phyloP scores from a whole-genome alignment of 768 basidiomycete genomes.

The Cytidiella melzeri region DNA sequence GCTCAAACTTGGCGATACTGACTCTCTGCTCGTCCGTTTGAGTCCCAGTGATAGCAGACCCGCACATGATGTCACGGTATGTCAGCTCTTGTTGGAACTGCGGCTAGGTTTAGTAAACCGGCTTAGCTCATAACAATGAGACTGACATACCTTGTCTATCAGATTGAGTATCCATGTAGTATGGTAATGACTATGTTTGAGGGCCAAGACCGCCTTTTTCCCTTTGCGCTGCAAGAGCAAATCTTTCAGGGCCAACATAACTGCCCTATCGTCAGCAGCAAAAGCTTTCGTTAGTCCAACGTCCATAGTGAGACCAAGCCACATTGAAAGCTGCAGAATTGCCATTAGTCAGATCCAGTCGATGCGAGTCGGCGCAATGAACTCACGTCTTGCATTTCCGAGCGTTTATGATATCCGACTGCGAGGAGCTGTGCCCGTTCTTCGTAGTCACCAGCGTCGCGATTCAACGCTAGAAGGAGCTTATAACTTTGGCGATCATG shows the following conservation, averaged over 20 bases:
- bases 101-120: background rate
- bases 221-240: background rate
- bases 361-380: background rate
- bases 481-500: too few species aligned
- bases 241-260: background rate
- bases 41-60: background rate
- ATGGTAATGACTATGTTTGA: background rate
- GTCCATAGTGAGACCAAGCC: background rate
- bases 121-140: background rate
- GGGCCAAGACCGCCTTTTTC: background rate
- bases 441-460: background rate
- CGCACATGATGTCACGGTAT: conserved; percentile 5
- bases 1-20: background rate
- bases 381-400: background rate
- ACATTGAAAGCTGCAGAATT: background rate
- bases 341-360: background rate
- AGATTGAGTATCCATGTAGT: background rate
- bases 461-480: background rate
- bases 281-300: background rate
- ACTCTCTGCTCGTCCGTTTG: background rate
- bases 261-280: background rate
- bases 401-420: background rate
- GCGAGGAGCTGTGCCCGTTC: background rate
- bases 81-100: conserved; percentile 2
- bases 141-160: background rate